These are phyloP conservation scores for Phytopythium oedochilum DNA, from an alignment of 352 stramenopile genomes.

Conservation along the genomic window DNA sequence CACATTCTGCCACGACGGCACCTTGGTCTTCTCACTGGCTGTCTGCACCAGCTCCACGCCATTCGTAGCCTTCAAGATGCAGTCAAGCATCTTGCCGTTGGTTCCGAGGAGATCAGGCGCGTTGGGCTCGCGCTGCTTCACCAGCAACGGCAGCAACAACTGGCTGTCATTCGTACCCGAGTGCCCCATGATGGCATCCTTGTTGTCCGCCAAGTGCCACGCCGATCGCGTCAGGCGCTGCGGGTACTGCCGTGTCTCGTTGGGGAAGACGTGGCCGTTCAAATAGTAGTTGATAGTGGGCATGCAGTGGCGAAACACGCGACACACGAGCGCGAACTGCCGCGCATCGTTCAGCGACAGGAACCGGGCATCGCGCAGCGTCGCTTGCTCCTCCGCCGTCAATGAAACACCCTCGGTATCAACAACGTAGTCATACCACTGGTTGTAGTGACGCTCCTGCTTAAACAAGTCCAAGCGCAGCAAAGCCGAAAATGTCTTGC, in stretches of 20 bases:
- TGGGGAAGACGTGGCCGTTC: conserved; percentile 76
- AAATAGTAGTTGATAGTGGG: conserved; percentile 85
- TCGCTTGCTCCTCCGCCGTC: conserved; percentile 9
- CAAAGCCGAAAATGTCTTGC: conserved; percentile 44
- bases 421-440: conserved; percentile 55
- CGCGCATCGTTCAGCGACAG: conserved; percentile 69
- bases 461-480: conserved; percentile 60
- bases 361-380: conserved; percentile 54
- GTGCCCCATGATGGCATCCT: conserved; percentile 62
- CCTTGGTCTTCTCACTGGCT: neutral
- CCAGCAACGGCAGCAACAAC: conserved; percentile 59
- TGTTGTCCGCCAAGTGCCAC: conserved; percentile 77
- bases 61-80: conserved; percentile 35
- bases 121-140: conserved; percentile 54
- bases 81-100: conserved; percentile 87
- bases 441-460: conserved; percentile 53
- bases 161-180: conserved; percentile 91
- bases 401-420: conserved; percentile 5
- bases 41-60: conserved; percentile 27
- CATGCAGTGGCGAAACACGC: conserved; percentile 58
- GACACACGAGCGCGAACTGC: conserved; percentile 53
- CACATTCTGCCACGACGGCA: conserved; percentile 42
- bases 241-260: conserved; percentile 80
- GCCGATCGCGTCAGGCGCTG: conserved; percentile 59
- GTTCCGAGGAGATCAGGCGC: conserved; percentile 52